These are phyloP conservation scores for Stemphylium lycopersici DNA, from an alignment of 2,329 filamentous ascomycete species.

Conservation along the genomic window DNA sequence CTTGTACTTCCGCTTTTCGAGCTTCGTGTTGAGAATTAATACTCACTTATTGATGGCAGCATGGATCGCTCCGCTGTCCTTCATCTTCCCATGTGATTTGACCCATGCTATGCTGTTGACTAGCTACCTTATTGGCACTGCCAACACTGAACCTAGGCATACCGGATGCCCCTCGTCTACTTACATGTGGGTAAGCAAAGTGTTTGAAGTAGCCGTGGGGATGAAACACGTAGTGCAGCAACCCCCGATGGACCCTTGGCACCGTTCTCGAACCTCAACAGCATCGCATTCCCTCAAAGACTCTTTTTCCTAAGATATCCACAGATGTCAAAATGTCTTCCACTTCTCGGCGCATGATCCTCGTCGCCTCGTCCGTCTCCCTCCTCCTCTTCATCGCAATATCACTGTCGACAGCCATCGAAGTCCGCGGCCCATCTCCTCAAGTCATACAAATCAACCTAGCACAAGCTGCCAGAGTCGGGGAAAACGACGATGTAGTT, in stretches of 20 bases:
- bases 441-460: conserved; percentile 31
- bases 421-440: conserved; percentile 31
- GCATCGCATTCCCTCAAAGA: neutral
- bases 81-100: too few species aligned
- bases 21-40: too few species aligned
- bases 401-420: conserved; percentile 35
- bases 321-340: conserved; percentile 22
- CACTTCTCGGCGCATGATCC: conserved; percentile 26
- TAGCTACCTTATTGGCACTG: too few species aligned
- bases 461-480: conserved; percentile 37
- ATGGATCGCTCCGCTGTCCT: too few species aligned
- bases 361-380: conserved; percentile 32
- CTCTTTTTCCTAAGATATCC: neutral
- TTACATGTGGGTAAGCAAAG: neutral
- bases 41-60: too few species aligned
- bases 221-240: conserved; percentile 31
- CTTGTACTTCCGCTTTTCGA: neutral
- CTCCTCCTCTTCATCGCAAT: conserved; percentile 39
- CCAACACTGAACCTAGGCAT: too few species aligned
- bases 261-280: conserved; percentile 4
- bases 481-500: conserved; percentile 22
- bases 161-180: neutral
- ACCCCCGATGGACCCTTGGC: conserved; percentile 14
- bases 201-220: conserved; percentile 7
- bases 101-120: too few species aligned